Base-by-base conservation (phyloP, 2,329 filamentous ascomycete genomes). In the Ophiocordyceps camponoti-leonardi region DNA sequence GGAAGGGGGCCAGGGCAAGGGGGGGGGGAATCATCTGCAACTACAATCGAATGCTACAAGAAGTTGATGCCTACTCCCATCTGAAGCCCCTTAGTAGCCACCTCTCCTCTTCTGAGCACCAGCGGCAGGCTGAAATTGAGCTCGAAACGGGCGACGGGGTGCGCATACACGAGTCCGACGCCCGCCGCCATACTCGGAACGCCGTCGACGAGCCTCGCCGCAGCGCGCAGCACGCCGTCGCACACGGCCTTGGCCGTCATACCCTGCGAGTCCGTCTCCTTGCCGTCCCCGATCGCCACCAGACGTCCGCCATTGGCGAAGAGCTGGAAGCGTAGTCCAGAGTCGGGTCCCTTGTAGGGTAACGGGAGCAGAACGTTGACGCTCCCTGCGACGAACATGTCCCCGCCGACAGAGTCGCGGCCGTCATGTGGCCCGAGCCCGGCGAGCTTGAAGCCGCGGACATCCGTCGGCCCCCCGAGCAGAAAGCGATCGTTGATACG, bases 1-100 rank as follows among this genome's bases (percentile, higher is more conserved):
- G 35, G 7, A 18, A n/a, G 35, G 10, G 35, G 18, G 16, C n/a
- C 33, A 18, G 14, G 14, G 16, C 16, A 18, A 18, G 33, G n/a
- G 14, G 13, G 18, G 7, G 33, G n/a, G n/a, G n/a, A n/a, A n/a
- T n/a, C 33, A 12, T 37, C 18, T 12, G 10, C n/a, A 39, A 19
- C 33, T 35, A 18, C 14, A 35, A 5, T 26, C 39, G 14, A 41
- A 23, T 23, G 20, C 50, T 83, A 96, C 72, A 96, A 66, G 61
- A 98, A 95, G 66, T 85, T 93, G 58, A 98, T 87, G 44, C 92
- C 92, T 39, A 98, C 86, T n/a, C 92, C 92, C 55, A 98, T 81
- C 61, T 92, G 87, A 51, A 98, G 59, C 1, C 92, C 92, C 67
- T 98, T 98, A 46, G 90, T 77, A 16, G 79, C 81, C 54, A 92